These are phyloP conservation scores for Tympanopsis confertula DNA, from an alignment of 2,329 filamentous ascomycete species.

Conservation along the genomic window DNA sequence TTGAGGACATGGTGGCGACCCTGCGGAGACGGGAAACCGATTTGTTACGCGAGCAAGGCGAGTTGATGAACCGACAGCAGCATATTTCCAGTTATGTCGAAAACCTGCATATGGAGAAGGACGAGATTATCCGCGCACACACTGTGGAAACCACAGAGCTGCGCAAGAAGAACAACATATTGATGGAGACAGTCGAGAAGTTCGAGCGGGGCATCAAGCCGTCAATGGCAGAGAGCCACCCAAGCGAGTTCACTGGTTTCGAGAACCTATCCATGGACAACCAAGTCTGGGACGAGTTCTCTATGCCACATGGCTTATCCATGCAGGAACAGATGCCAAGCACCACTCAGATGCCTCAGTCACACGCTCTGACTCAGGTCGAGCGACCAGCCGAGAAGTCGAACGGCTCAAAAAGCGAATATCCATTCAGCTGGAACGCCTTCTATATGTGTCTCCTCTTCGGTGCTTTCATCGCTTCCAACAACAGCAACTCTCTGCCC, in stretches of 20 bases:
- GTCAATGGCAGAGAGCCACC: slow-evolving; percentile 50
- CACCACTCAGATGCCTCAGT: slow-evolving; percentile 14
- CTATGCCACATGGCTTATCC: slow-evolving; percentile 62
- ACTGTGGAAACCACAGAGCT: slow-evolving; percentile 84
- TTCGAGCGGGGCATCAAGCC: slow-evolving; percentile 51
- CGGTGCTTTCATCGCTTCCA: slow-evolving; percentile 86
- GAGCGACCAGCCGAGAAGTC: slow-evolving; percentile 39
- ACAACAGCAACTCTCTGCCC: slow-evolving; percentile 54
- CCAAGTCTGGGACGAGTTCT: slow-evolving; percentile 66
- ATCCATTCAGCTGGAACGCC: slow-evolving; percentile 64
- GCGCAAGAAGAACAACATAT: slow-evolving; percentile 80
- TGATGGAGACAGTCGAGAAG: slow-evolving; percentile 61
- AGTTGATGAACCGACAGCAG: slow-evolving; percentile 23
- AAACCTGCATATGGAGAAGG: slow-evolving; percentile 71
- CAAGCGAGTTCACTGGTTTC: slow-evolving; percentile 68
- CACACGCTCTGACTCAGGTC: slow-evolving; percentile 22
- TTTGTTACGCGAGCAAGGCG: slow-evolving; percentile 52
- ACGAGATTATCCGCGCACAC: slow-evolving; percentile 78
- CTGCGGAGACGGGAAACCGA: slow-evolving; percentile 61
- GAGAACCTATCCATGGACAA: slow-evolving; percentile 72
- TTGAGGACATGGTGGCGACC: slow-evolving; percentile 67
- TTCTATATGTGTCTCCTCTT: slow-evolving; percentile 94
- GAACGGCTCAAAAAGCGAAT: slow-evolving; percentile 39
- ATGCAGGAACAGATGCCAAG: slow-evolving; percentile 49
- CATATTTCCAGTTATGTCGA: slow-evolving; percentile 67